Evolutionary conservation across 1,139 yeast species (phyloP).

Genomic region (Hansenula sp.): DNA sequence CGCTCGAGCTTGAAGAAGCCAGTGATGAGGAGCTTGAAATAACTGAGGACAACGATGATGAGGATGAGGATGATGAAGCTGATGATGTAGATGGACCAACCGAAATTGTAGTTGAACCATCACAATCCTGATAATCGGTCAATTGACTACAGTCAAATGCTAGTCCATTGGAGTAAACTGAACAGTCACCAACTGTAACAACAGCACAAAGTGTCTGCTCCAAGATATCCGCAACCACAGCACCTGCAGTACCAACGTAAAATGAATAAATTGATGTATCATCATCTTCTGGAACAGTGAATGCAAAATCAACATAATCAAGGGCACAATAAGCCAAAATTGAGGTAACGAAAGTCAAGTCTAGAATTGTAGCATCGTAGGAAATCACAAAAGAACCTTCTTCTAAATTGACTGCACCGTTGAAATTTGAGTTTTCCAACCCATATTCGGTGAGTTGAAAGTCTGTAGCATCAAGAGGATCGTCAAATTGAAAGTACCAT

Average conservation of each 20-base stretch:
- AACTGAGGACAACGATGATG: background rate
- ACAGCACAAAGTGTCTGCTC: background rate
- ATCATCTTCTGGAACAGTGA: background rate
- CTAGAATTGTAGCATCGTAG: constrained; percentile 4
- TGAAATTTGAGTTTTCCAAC: constrained; percentile 4
- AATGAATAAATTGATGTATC: background rate
- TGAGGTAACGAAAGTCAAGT: constrained; percentile 1
- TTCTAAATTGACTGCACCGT: constrained; percentile 11
- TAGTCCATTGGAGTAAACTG: constrained; percentile 2
- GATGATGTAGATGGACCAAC: background rate
- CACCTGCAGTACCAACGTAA: constrained; percentile 8
- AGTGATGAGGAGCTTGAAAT: no score
- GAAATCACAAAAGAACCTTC: constrained; percentile 11
- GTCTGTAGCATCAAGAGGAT: constrained; percentile 6
- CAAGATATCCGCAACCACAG: background rate
- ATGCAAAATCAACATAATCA: constrained; percentile 12
- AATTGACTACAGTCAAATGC: constrained; percentile 6
- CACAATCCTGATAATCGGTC: constrained; percentile 10
- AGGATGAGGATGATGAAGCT: background rate
- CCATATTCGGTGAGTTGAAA: constrained; percentile 8
- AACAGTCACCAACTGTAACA: constrained; percentile 3
- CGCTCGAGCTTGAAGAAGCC: no score
- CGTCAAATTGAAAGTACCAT: constrained; percentile 15
- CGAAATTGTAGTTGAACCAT: constrained; percentile 15
- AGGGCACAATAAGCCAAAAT: constrained; percentile 7